A percentile compares a stretch with the other conserved stretches of the same genome.
Evolutionary conservation across 768 basidiomycete species (phyloP).

Genomic region (Brasilioporus rufonigricans): DNA sequence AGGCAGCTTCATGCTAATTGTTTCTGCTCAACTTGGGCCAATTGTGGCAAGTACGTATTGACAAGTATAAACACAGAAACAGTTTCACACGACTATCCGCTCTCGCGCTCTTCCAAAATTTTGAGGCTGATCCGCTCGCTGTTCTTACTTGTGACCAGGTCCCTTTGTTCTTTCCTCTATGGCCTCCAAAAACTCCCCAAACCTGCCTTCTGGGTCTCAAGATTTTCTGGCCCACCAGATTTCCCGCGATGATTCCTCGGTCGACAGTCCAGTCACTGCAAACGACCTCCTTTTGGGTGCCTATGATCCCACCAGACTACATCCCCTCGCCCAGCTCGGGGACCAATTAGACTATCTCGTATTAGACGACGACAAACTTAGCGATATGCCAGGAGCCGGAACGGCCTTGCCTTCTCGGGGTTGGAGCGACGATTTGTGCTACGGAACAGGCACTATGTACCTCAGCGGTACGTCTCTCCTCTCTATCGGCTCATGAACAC

Average conservation of each 20-base stretch:
- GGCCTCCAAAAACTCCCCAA: constrained; percentile 28
- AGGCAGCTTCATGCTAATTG: constrained; percentile 30
- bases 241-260: constrained; percentile 39
- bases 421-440: constrained; percentile 99
- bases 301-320: constrained; percentile 90
- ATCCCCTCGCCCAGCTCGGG: constrained; percentile 89
- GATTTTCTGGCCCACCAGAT: constrained; percentile 46
- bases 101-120: constrained; percentile 32
- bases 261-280: constrained; percentile 70
- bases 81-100: constrained; percentile 16
- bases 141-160: constrained; percentile 20
- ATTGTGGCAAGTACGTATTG: constrained; percentile 5
- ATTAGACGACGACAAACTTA: constrained; percentile 96
- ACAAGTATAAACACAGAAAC: constrained; percentile 6
- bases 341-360: constrained; percentile 94
- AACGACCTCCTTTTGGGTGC: constrained; percentile 83
- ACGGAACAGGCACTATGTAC: constrained; percentile 99
- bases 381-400: constrained; percentile 81
- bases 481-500: constrained; percentile 53
- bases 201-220: constrained; percentile 39
- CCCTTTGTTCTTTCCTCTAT: constrained; percentile 17
- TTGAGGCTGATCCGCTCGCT: constrained; percentile 18
- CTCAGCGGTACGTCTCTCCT: constrained; percentile 78
- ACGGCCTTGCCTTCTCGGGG: constrained; percentile 94
- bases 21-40: constrained; percentile 21